phyloP scores from a whole-genome alignment of 768 basidiomycete genomes.

The Tulasnella calospora region DNA sequence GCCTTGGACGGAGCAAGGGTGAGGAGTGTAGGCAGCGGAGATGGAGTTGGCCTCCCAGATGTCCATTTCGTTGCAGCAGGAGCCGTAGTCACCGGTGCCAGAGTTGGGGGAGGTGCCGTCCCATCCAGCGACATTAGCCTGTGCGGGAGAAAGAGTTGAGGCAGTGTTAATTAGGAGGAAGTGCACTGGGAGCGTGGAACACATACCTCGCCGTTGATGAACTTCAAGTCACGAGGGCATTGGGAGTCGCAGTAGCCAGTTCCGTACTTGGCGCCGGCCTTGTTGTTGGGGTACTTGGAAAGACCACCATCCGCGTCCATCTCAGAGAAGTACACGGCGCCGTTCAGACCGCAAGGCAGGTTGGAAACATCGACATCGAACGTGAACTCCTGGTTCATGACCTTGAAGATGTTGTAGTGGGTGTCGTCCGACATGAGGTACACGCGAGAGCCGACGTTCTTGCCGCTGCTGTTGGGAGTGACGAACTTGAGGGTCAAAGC shows the following conservation, averaged over 20 bases:
- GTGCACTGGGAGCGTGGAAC: no score
- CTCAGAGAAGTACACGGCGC: slow-evolving; percentile 55
- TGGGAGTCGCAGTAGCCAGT: slow-evolving; percentile 68
- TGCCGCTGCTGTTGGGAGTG: slow-evolving; percentile 12
- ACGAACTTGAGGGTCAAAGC: slow-evolving; percentile 28
- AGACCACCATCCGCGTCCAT: slow-evolving; percentile 57
- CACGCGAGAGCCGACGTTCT: slow-evolving; percentile 30
- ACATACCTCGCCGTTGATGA: slow-evolving; percentile 50
- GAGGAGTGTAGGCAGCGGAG: slow-evolving; percentile 52
- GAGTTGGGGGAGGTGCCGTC: slow-evolving; percentile 39
- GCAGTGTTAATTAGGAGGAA: no score
- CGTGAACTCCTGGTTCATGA: slow-evolving; percentile 55
- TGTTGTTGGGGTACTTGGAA: slow-evolving; percentile 48
- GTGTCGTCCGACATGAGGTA: slow-evolving; percentile 47
- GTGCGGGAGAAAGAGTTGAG: no score
- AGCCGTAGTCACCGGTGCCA: slow-evolving; percentile 45
- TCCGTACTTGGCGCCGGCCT: slow-evolving; percentile 55
- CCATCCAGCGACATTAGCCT: slow-evolving; percentile 51
- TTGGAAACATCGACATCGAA: slow-evolving; percentile 58
- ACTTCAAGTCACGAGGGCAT: slow-evolving; percentile 56
- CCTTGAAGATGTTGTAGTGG: slow-evolving; percentile 48
- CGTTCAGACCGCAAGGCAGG: slow-evolving; percentile 57
- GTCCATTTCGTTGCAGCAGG: slow-evolving; percentile 58
- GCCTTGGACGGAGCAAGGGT: slow-evolving; percentile 46
- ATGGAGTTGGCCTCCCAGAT: slow-evolving; percentile 56